Evolutionary conservation across 2,329 filamentous ascomycete species (phyloP).

Genomic region (Paraconiothyrium sp.): DNA sequence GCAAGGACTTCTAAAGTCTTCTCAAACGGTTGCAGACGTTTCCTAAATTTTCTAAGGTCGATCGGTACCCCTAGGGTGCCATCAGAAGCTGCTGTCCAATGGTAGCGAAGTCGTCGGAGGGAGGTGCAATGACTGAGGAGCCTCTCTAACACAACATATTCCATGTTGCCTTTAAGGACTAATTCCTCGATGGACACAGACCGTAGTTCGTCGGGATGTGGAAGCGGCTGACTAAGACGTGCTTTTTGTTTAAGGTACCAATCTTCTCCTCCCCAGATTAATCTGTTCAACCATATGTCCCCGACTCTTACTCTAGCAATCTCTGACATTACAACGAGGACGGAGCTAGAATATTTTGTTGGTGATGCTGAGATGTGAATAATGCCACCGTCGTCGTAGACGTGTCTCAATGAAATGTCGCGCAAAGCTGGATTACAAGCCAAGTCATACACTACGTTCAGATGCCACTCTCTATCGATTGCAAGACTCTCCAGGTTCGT

Average conservation of each 20-base stretch:
- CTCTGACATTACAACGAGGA: not conserved
- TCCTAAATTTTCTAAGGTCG: slow-evolving; percentile 11
- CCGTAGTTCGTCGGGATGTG: not conserved
- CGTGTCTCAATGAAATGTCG: not conserved
- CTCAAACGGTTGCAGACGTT: slow-evolving; percentile 3
- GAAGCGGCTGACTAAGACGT: not conserved
- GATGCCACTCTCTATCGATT: not conserved
- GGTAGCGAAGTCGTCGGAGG: slow-evolving; percentile 6
- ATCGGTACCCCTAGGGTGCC: slow-evolving; percentile 5
- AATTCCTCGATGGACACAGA: not conserved
- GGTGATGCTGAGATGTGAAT: not conserved
- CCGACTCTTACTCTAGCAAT: not conserved
- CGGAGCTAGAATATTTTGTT: not conserved
- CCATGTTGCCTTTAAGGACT: not conserved
- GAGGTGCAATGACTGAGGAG: not conserved
- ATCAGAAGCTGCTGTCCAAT: not conserved
- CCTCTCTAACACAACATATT: not conserved
- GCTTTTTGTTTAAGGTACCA: too few relatives aligned
- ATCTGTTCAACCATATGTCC: not conserved
- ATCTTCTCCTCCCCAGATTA: too few relatives aligned
- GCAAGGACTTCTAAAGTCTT: slow-evolving; percentile 16
- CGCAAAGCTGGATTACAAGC: not conserved
- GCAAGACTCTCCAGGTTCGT: not conserved
- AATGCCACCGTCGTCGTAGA: not conserved
- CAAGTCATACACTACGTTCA: not conserved